These are phyloP conservation scores for Apophysomyces trapeziformis DNA, from an alignment of 371 early-diverging fungal genomes.

Conservation along the genomic window DNA sequence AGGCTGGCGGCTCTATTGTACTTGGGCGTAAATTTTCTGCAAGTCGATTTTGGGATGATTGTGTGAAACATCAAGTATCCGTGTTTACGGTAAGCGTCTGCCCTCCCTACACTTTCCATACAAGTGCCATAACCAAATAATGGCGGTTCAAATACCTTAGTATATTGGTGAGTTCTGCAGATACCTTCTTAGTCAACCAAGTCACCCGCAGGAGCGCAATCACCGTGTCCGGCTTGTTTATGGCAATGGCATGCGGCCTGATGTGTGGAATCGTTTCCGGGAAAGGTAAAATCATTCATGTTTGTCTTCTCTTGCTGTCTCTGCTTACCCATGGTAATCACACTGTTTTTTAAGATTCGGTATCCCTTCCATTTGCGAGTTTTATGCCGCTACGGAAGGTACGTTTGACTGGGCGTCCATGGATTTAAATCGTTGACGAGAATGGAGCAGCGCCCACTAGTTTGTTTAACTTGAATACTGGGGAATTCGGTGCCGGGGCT, in stretches of 20 bases:
- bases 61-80: slow-evolving; percentile 44
- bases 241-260: slow-evolving; percentile 76
- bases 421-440: background rate
- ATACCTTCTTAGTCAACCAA: slow-evolving; percentile 60
- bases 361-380: slow-evolving; percentile 57
- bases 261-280: slow-evolving; percentile 68
- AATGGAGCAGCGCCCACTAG: slow-evolving; percentile 25
- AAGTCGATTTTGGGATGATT: slow-evolving; percentile 54
- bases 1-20: slow-evolving; percentile 44
- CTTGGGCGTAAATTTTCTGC: slow-evolving; percentile 56
- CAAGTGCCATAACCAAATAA: too few relatives aligned
- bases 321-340: background rate
- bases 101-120: too few relatives aligned
- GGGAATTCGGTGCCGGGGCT: slow-evolving; percentile 53
- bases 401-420: background rate
- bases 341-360: slow-evolving; percentile 34
- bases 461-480: slow-evolving; percentile 56
- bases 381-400: slow-evolving; percentile 55
- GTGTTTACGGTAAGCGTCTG: slow-evolving; percentile 34
- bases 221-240: slow-evolving; percentile 59
- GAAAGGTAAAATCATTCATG: slow-evolving; percentile 28
- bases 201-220: slow-evolving; percentile 50
- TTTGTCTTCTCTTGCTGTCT: too few relatives aligned
- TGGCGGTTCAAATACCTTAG: slow-evolving; percentile 11
- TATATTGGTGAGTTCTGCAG: slow-evolving; percentile 78